Evolutionary conservation across 2,329 filamentous ascomycete species (phyloP).

Genomic region (Fusarium sp.): DNA sequence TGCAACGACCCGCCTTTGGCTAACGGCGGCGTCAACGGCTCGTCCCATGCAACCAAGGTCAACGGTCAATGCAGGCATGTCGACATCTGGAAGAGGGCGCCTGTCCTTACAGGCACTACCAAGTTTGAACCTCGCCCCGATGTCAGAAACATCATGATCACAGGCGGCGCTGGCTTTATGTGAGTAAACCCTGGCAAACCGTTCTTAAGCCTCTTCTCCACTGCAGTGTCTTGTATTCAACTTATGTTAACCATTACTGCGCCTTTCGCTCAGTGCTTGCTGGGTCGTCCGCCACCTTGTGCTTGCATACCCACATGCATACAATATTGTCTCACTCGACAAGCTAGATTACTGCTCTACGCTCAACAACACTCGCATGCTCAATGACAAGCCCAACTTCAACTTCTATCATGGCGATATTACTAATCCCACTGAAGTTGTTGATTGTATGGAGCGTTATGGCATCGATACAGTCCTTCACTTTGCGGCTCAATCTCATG

Average conservation of each 20-base stretch:
- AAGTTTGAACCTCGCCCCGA: slow-evolving; percentile 72
- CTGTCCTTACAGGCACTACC: slow-evolving; percentile 72
- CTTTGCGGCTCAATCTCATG: slow-evolving; percentile 86
- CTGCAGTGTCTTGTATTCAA: not conserved
- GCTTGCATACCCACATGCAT: slow-evolving; percentile 73
- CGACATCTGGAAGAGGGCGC: slow-evolving; percentile 75
- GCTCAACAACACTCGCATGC: slow-evolving; percentile 76
- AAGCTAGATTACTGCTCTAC: slow-evolving; percentile 85
- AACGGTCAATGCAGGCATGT: slow-evolving; percentile 52
- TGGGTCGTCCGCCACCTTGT: slow-evolving; percentile 83
- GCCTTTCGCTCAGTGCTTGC: slow-evolving; percentile 65
- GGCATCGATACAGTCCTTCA: slow-evolving; percentile 82
- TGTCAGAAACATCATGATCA: slow-evolving; percentile 83
- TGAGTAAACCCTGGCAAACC: slow-evolving; percentile 53
- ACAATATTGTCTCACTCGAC: slow-evolving; percentile 84
- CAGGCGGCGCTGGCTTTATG: slow-evolving; percentile 87
- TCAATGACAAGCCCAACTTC: slow-evolving; percentile 75
- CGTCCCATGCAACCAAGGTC: slow-evolving; percentile 15
- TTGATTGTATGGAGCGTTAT: slow-evolving; percentile 73
- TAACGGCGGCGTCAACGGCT: slow-evolving; percentile 25
- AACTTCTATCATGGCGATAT: slow-evolving; percentile 82
- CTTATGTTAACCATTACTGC: slow-evolving; percentile 24
- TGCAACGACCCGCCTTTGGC: slow-evolving; percentile 21
- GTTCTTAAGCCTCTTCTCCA: slow-evolving; percentile 11
- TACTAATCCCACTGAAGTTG: slow-evolving; percentile 72